Base-by-base conservation (phyloP, 257 asterid genomes). In the Plectranthus barbatus region DNA sequence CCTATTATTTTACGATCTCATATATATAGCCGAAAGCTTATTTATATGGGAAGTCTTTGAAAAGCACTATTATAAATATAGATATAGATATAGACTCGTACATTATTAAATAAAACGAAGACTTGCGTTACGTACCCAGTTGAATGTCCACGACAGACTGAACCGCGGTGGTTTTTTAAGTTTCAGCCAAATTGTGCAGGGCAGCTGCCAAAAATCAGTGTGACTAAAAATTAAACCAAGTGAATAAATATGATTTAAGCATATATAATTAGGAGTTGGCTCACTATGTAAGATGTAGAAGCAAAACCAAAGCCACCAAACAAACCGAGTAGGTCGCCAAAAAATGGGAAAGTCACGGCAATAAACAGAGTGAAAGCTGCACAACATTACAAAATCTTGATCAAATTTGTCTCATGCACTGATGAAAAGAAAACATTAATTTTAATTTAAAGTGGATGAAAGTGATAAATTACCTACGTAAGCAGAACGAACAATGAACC, bases 261-360 rank as follows among this genome's bases (percentile, higher is more conserved):
- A 26, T n/a, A n/a, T n/a, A n/a, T 26, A 26, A 26, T 26, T 1
- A 26, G 31, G 31, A 70, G 19, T 42, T 23, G 33, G 45, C 96
- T 85, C 64, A 91, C 97, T 69, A 91, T 80, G 68, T 83, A 91
- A 56, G 96, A 72, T 47, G 95, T 91, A 56, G 97, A 86, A 66
- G 97, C 95, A 75, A 91, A 91, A 14, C 93, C 97, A 78, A 85
- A 85, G 45, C 97, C 95, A 58, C 97, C 97, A 61, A 90, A 87
- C 82, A 90, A 82, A 34, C 97, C 97, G 53, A 87, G 87, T 47
- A 90, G 94, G 63, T 86, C 97, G 12, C 97, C 97, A 57, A 91
- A 91, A 84, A 91, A 91, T 60, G 97, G 97, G 76, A 91, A 91
- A 4, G 91, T 85, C 67, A 88, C 86, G 29, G 86, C 96, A 56